Evolutionary conservation across 202 grass and related monocot species (phyloP).

Genomic region (Schoenoplectus triqueter): DNA sequence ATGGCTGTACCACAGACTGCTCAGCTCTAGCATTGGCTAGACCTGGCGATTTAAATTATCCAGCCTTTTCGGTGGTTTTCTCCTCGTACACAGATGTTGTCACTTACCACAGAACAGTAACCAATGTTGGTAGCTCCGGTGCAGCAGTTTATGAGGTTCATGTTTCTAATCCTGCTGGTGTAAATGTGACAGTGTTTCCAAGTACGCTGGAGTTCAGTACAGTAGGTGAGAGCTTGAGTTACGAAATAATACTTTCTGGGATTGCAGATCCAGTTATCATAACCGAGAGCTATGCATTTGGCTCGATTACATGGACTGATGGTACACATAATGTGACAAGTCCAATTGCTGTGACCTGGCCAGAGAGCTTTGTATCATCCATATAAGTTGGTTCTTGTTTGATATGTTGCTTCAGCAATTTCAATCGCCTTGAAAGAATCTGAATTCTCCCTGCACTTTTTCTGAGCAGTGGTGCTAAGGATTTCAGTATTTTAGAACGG

Average conservation of each 20-base stretch:
- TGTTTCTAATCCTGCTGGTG: slow-evolving; percentile 47
- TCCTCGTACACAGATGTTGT: slow-evolving; percentile 49
- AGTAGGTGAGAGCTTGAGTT: slow-evolving; percentile 45
- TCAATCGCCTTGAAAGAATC: neutral
- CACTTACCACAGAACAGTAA: slow-evolving; percentile 55
- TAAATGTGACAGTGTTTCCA: slow-evolving; percentile 56
- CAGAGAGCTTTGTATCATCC: slow-evolving; percentile 16
- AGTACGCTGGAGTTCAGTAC: slow-evolving; percentile 62
- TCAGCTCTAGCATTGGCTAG: slow-evolving; percentile 41
- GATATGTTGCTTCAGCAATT: neutral
- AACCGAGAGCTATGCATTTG: slow-evolving; percentile 52
- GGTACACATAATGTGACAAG: slow-evolving; percentile 57
- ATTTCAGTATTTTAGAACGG: neutral
- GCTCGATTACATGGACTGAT: slow-evolving; percentile 65
- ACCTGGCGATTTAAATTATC: slow-evolving; percentile 77
- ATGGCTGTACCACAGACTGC: slow-evolving; percentile 50
- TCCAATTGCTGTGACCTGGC: slow-evolving; percentile 74
- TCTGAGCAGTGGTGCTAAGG: slow-evolving; percentile 17
- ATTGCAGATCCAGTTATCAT: slow-evolving; percentile 57
- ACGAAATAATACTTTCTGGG: slow-evolving; percentile 54
- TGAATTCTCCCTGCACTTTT: slow-evolving; percentile 21
- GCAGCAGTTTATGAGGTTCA: slow-evolving; percentile 46
- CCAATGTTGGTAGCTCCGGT: slow-evolving; percentile 52
- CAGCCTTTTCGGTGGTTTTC: slow-evolving; percentile 55
- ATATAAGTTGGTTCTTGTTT: slow-evolving; percentile 20